Percentiles rank a stretch among this genome's conserved stretches.
Conservation (phyloP, 148 eudicot genomes). For the Rhododendron kiyosumense region DNA sequence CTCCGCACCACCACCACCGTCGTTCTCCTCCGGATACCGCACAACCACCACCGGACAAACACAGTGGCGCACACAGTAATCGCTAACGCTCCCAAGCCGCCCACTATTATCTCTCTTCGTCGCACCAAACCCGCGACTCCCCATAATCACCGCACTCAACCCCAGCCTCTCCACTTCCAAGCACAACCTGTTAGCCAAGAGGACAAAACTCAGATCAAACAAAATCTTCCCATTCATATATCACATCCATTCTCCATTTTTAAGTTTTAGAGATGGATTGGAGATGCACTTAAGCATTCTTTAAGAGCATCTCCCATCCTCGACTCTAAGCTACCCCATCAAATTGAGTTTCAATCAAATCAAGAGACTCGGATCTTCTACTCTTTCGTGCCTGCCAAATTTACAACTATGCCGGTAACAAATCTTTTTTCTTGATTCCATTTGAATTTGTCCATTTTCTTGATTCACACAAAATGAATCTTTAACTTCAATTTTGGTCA, state of each 20-base stretch:
- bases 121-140: conserved; percentile 24
- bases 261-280: background rate
- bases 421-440: background rate
- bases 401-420: background rate
- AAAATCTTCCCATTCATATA: background rate
- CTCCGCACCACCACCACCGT: background rate
- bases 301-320: background rate
- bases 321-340: background rate
- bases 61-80: conserved; percentile 21
- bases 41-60: conserved; percentile 26
- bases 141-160: conserved; percentile 21
- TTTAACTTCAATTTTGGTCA: background rate
- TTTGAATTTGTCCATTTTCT: background rate
- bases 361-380: background rate
- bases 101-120: conserved; percentile 13
- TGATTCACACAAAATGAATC: background rate
- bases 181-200: conserved; percentile 6
- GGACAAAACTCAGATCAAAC: background rate
- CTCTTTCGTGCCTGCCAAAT: background rate
- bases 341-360: too few species aligned
- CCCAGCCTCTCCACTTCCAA: conserved; percentile 27
- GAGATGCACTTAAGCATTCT: background rate
- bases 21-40: conserved; percentile 21
- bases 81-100: conserved; percentile 24
- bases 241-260: too few species aligned